phyloP scores from a whole-genome alignment of 2,329 filamentous ascomycete species.

The Nothophaeocryptopus gaeumannii region DNA sequence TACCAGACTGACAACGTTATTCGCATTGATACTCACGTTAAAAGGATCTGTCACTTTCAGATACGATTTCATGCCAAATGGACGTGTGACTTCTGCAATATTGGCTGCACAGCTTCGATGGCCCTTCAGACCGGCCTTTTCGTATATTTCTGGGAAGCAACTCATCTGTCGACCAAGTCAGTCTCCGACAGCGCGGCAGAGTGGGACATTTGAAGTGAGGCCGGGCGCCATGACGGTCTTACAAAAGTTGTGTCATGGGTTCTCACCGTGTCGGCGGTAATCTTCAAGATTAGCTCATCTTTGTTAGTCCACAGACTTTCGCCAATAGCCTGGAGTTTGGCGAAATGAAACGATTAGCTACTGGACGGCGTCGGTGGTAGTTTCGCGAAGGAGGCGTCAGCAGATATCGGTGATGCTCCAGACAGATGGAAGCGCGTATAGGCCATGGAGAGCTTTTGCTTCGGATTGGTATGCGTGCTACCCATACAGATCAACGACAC shows the following conservation, averaged over 20 bases:
- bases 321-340: slow-evolving; percentile 27
- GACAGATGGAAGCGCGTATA: slow-evolving; percentile 40
- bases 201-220: background rate
- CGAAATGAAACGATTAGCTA: too few species aligned
- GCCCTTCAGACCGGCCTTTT: slow-evolving; percentile 31
- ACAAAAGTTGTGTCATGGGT: slow-evolving; percentile 40
- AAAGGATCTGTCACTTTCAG: slow-evolving; percentile 39
- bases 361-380: too few species aligned
- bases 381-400: too few species aligned
- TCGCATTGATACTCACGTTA: slow-evolving; percentile 24
- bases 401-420: slow-evolving; percentile 31
- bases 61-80: slow-evolving; percentile 35
- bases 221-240: background rate
- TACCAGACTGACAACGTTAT: too few species aligned
- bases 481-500: slow-evolving; percentile 41
- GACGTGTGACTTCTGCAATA: slow-evolving; percentile 39
- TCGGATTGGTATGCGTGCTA: slow-evolving; percentile 34
- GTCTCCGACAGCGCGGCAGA: background rate
- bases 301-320: slow-evolving; percentile 40
- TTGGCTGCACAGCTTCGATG: slow-evolving; percentile 40
- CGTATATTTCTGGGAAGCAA: slow-evolving; percentile 40
- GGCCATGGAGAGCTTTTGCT: slow-evolving; percentile 39
- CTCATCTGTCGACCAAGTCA: slow-evolving; percentile 35
- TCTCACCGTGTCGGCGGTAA: slow-evolving; percentile 39
- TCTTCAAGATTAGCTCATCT: slow-evolving; percentile 36